Evolutionary conservation across 2,329 filamentous ascomycete genomes (phyloP).

Genomic region (Colletotrichum echinochloae): DNA sequence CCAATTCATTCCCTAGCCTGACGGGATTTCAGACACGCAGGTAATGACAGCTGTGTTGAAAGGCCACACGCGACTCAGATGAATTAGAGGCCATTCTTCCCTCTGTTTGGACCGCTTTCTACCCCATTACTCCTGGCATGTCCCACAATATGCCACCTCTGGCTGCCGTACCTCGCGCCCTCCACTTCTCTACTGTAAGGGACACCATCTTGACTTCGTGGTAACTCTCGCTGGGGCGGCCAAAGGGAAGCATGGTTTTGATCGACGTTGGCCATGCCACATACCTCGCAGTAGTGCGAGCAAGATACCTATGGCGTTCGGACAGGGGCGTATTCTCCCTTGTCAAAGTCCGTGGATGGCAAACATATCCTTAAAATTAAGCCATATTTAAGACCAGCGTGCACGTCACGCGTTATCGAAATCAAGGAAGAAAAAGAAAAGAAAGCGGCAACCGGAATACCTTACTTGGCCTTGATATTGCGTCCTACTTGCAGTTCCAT

Average conservation of each 20-base stretch:
- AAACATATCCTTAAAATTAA: not conserved
- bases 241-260: not conserved
- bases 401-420: not conserved
- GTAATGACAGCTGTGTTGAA: not conserved
- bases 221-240: not conserved
- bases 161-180: slow-evolving; percentile 6
- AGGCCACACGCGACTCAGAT: slow-evolving; percentile 32
- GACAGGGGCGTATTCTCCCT: not conserved
- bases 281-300: not conserved
- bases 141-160: slow-evolving; percentile 14
- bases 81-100: slow-evolving; percentile 24
- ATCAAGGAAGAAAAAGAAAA: not conserved
- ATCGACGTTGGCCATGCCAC: not conserved
- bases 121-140: not conserved
- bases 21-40: slow-evolving; percentile 8
- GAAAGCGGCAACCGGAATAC: not conserved
- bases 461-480: not conserved
- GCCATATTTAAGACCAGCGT: not conserved
- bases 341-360: not conserved
- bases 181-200: not conserved
- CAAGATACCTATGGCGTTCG: not conserved
- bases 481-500: not conserved
- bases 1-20: slow-evolving; percentile 10
- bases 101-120: not conserved
- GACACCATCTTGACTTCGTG: not conserved